Evolutionary conservation across 345 rosid species (phyloP).

Genomic region (Syzygium aqueum): DNA sequence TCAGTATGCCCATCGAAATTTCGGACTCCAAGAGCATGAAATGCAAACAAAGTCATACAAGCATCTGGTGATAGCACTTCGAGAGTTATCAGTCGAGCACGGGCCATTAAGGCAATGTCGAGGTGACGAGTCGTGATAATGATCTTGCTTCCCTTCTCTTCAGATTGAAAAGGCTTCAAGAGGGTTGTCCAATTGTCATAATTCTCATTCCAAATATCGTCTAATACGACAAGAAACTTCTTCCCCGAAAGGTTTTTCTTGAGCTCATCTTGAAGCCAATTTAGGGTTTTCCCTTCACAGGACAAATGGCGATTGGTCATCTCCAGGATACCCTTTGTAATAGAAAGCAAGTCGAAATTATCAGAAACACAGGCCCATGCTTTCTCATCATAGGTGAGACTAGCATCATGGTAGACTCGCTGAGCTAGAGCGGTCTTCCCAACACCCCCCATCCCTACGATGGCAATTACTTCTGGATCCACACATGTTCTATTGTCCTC

Average conservation of each 20-base stretch:
- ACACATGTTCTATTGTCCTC: neutral
- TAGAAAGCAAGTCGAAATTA: neutral
- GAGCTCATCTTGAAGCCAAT: neutral
- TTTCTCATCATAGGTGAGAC: neutral
- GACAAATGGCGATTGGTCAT: neutral
- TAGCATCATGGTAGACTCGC: neutral
- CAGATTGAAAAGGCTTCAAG: neutral
- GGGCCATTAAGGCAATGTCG: neutral
- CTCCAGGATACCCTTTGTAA: neutral
- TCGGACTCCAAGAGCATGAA: conserved; percentile 3
- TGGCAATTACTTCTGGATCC: neutral
- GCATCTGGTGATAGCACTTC: conserved; percentile 18
- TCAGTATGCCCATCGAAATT: conserved; percentile 5
- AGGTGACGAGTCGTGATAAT: neutral
- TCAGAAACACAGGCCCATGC: neutral
- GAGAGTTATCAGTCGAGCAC: neutral
- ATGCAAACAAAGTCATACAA: conserved; percentile 12
- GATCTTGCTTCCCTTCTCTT: neutral
- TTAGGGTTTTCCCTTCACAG: neutral
- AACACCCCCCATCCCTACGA: neutral
- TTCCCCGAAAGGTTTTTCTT: neutral
- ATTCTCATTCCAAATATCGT: neutral
- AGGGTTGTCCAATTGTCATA: neutral
- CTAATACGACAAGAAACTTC: neutral
- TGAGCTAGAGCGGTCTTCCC: neutral